Conservation (phyloP, 2,329 filamentous ascomycete species). For the Juglanconis oblonga region DNA sequence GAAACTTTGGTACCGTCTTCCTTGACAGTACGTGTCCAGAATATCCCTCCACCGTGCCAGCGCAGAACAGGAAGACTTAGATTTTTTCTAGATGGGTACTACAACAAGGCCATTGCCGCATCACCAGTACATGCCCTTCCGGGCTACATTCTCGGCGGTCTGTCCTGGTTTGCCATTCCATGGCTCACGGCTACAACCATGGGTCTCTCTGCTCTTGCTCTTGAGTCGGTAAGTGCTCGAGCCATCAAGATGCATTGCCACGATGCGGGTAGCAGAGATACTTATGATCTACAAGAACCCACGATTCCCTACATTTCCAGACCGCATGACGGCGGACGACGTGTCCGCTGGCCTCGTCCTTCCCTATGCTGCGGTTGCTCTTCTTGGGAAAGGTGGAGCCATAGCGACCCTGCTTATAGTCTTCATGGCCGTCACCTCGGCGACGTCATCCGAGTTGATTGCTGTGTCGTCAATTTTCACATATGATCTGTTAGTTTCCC, state of each 20-base stretch:
- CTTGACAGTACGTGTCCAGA: conserved; percentile 42
- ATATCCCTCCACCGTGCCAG: not conserved
- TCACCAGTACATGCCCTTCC: conserved; percentile 81
- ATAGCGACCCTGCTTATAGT: conserved; percentile 75
- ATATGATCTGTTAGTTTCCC: conserved; percentile 60
- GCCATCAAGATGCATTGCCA: not conserved
- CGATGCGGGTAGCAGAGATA: not conserved
- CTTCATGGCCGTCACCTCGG: conserved; percentile 87
- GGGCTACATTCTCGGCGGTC: conserved; percentile 81
- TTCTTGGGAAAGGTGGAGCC: conserved; percentile 80
- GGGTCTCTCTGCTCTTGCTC: conserved; percentile 75
- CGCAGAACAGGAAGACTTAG: not conserved
- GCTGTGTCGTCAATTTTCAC: conserved; percentile 86
- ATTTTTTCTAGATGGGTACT: conserved; percentile 81
- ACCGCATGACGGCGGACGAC: conserved; percentile 69
- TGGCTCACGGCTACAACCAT: conserved; percentile 88
- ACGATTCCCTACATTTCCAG: conserved; percentile 68
- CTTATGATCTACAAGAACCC: conserved; percentile 41
- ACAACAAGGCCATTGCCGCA: conserved; percentile 90
- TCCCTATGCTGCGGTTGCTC: conserved; percentile 78
- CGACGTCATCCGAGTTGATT: conserved; percentile 79
- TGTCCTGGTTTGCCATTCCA: conserved; percentile 90
- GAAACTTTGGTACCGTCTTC: conserved; percentile 83
- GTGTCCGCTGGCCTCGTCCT: conserved; percentile 81
- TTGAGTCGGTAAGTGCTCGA: conserved; percentile 52